These are phyloP conservation scores for Populus trichocarpa DNA, from an alignment of 441 rosid species.

Conservation along the genomic window DNA sequence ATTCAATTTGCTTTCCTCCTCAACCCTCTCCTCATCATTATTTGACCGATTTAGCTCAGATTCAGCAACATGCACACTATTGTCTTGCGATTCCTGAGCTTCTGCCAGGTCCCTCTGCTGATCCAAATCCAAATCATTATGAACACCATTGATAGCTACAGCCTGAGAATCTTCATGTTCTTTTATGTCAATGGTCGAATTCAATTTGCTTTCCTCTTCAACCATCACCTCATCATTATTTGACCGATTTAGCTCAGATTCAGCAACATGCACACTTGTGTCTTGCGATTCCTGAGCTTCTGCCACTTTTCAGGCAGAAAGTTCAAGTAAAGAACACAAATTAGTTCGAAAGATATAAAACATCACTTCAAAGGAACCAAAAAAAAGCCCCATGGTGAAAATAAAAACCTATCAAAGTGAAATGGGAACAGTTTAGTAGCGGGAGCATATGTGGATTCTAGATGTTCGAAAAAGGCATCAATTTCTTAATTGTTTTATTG, in stretches of 20 bases:
- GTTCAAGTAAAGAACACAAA: neutral
- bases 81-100: too few species aligned
- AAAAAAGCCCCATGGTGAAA: neutral
- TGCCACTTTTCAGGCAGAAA: neutral
- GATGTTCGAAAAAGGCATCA: neutral
- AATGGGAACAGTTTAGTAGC: neutral
- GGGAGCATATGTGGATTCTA: neutral
- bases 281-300: neutral
- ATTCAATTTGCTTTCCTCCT: too few species aligned
- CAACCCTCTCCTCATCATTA: too few species aligned
- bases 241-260: neutral
- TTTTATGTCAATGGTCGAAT: neutral
- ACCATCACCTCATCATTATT: neutral
- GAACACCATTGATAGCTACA: too few species aligned
- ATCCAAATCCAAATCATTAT: too few species aligned
- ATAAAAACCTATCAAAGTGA: neutral
- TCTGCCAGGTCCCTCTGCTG: too few species aligned
- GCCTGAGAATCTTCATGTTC: neutral
- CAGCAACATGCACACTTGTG: neutral
- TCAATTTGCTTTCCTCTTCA: neutral
- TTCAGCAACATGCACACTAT: too few species aligned
- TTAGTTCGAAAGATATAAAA: neutral
- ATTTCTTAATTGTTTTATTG: neutral
- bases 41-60: too few species aligned
- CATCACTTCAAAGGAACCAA: neutral